Conservation (phyloP, 768 basidiomycete genomes). For the Amanita phalloides region DNA sequence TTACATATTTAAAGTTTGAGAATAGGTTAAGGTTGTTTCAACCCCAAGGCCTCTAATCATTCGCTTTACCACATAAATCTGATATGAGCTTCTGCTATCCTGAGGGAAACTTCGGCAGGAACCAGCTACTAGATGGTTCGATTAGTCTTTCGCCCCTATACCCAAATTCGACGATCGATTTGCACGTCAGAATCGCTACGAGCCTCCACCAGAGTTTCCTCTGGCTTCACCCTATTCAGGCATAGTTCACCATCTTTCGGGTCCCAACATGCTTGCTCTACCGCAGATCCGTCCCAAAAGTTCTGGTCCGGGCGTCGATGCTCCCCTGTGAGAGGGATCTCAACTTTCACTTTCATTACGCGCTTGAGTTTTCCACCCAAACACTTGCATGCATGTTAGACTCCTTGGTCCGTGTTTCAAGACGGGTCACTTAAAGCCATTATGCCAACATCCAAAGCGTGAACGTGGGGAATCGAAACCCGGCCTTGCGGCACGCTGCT, state of each 20-base stretch:
- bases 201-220: slow-evolving; percentile 95
- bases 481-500: no score
- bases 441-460: no score
- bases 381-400: no score
- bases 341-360: no score
- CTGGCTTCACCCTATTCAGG: slow-evolving; percentile 86
- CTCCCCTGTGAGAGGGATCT: slow-evolving; percentile 26
- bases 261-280: slow-evolving; percentile 81
- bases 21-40: slow-evolving; percentile 81
- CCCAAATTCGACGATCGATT: slow-evolving; percentile 93
- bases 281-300: slow-evolving; percentile 64
- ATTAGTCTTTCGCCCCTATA: slow-evolving; percentile 96
- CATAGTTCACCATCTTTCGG: slow-evolving; percentile 90
- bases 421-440: no score
- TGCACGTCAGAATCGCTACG: slow-evolving; percentile 95
- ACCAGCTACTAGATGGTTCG: slow-evolving; percentile 91
- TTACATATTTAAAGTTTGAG: slow-evolving; percentile 82
- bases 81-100: slow-evolving; percentile 44
- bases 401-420: no score
- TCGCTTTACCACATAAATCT: slow-evolving; percentile 70
- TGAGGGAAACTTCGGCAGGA: slow-evolving; percentile 84
- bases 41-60: slow-evolving; percentile 90
- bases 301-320: slow-evolving; percentile 68
- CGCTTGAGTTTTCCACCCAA: no score
- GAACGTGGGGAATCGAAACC: no score